Conservation (phyloP, 148 eudicot genomes). For the Heliamphora exappendiculata region DNA sequence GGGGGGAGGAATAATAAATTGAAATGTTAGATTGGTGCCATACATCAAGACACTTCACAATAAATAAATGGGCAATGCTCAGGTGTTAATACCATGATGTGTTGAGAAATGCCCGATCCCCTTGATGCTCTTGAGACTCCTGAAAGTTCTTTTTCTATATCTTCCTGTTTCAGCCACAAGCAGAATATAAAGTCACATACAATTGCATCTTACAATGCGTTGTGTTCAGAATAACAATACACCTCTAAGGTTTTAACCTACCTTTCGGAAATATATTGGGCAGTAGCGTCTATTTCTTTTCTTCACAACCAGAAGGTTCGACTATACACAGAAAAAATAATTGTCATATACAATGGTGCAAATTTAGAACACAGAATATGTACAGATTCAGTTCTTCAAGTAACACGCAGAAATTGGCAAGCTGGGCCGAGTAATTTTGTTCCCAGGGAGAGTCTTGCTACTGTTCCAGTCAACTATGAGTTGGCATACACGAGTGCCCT, state of each 20-base stretch:
- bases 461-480: background rate
- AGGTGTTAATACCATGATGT: slow-evolving; percentile 50
- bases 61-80: background rate
- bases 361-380: background rate
- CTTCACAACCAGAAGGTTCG: slow-evolving; percentile 84
- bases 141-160: slow-evolving; percentile 76
- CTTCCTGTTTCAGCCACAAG: slow-evolving; percentile 57
- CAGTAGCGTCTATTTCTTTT: slow-evolving; percentile 73
- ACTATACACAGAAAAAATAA: slow-evolving; percentile 37
- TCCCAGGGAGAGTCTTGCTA: background rate
- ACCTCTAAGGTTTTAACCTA: slow-evolving; percentile 21
- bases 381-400: background rate
- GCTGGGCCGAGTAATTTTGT: too few relatives aligned
- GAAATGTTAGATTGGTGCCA: too few relatives aligned
- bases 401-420: background rate
- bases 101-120: slow-evolving; percentile 57
- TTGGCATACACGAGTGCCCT: background rate
- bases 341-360: background rate
- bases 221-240: background rate
- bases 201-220: background rate
- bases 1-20: too few relatives aligned
- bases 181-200: slow-evolving; percentile 8
- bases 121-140: slow-evolving; percentile 43
- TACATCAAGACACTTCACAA: too few relatives aligned
- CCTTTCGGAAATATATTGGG: slow-evolving; percentile 89